Evolutionary conservation across 78 protist species (phyloP).

Genomic region (Creolimax fragrantissima): DNA sequence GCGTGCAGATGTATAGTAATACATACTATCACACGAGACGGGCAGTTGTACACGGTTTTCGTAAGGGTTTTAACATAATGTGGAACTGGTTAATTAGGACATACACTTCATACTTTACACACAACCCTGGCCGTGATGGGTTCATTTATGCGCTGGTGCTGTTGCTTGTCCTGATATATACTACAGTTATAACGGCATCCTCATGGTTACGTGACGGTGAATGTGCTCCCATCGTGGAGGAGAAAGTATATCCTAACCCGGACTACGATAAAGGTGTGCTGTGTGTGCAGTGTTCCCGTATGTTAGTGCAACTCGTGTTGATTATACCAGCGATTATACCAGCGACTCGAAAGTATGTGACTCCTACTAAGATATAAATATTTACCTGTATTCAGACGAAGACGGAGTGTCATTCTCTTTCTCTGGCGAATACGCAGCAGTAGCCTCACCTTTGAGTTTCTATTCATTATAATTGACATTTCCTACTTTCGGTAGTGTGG

Average conservation of each 20-base stretch:
- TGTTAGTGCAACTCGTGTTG: background rate
- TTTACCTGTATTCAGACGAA: background rate
- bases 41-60: too few relatives aligned
- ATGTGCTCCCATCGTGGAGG: background rate
- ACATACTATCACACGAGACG: too few relatives aligned
- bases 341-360: background rate
- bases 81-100: too few relatives aligned
- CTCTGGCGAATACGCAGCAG: too few relatives aligned
- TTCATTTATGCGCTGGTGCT: background rate
- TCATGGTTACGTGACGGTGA: background rate
- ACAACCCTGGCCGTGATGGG: background rate
- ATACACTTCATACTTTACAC: background rate
- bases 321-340: background rate
- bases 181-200: background rate
- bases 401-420: too few relatives aligned
- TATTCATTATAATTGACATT: too few relatives aligned
- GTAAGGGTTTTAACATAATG: too few relatives aligned
- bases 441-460: too few relatives aligned
- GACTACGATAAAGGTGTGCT: background rate
- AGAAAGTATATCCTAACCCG: background rate
- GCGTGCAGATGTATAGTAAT: too few relatives aligned
- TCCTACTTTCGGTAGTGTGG: too few relatives aligned
- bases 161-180: background rate
- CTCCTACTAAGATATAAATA: background rate
- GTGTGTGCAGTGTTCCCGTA: background rate